Evolutionary conservation across 495 filamentous ascomycete species (phyloP), one percentile per base, ranked within the genome.

Genomic region (Amniculicola lignicola): DNA sequence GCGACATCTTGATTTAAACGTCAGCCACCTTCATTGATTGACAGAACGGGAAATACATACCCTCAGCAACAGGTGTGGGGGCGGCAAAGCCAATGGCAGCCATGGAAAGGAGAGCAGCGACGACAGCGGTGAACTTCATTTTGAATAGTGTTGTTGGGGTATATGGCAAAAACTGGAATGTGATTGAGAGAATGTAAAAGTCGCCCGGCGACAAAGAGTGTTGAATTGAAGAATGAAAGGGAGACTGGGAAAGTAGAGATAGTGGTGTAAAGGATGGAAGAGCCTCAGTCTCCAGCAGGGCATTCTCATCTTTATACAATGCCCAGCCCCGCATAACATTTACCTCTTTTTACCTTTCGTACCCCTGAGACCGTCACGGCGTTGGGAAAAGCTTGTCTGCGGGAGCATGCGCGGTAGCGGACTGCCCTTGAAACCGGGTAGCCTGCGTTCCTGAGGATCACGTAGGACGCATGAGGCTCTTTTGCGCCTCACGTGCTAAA

Each of bases 71-170:
- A 15, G 40, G 54, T n/a, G n/a, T 46, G 22, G 59, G 59, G 36
- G 59, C 53, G 14, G 59, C 59, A 11, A 54, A 23, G 42, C 19
- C 59, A 44, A 63, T 38, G 19, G 40, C 41, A 52, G 54, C 59
- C 47, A 63, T 51, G 47, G 59, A 57, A 25, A 63, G 54, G 36
- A 63, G 19, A 52, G 48, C 31, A 33, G 54, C 59, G 49, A 63
- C n/a, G 36, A 63, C 37, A 18, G 59, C 37, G 28, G 59, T 55
- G 59, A 63, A 63, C 59, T 63, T 57, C 59, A 63, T 63, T 15
- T 39, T 59, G 46, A 51, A 28, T 40, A 45, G 15, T n/a, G 23
- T 41, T n/a, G n/a, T 54, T 54, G 23, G 24, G 47, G 29, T 27
- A 29, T 43, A 39, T 35, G 29, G 37, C n/a, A 46, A 39, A 7